phyloP scores from a whole-genome alignment of 1,284 basidiomycete genomes.

The Chalciporus piperatoides region DNA sequence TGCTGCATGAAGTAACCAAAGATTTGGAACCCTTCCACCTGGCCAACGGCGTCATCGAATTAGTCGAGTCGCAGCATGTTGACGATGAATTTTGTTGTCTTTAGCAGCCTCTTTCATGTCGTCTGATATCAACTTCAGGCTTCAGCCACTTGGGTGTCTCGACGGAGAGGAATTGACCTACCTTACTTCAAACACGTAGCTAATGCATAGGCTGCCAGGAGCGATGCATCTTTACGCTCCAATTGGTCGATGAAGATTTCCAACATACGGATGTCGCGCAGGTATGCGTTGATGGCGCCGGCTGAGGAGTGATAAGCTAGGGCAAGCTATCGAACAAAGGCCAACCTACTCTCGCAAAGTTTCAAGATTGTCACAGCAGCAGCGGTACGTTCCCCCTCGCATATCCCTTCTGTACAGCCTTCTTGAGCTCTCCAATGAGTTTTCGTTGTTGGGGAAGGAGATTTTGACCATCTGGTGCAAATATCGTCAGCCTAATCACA shows the following conservation, averaged over 20 bases:
- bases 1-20: slow-evolving; percentile 25
- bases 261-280: slow-evolving; percentile 1
- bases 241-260: slow-evolving; percentile 12
- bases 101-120: slow-evolving; percentile 18
- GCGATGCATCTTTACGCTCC: slow-evolving; percentile 5
- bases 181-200: slow-evolving; percentile 16
- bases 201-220: slow-evolving; percentile 20
- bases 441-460: slow-evolving; percentile 2
- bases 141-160: background rate
- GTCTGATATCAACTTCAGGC: slow-evolving; percentile 5
- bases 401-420: background rate
- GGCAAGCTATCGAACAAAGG: background rate
- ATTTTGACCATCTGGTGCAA: background rate
- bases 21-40: slow-evolving; percentile 28
- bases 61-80: slow-evolving; percentile 24
- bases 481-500: background rate
- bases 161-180: background rate
- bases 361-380: slow-evolving; percentile 22
- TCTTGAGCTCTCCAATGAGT: slow-evolving; percentile 14
- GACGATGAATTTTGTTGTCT: slow-evolving; percentile 13
- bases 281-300: background rate
- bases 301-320: slow-evolving; percentile 8
- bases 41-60: slow-evolving; percentile 29
- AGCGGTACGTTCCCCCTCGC: slow-evolving; percentile 16
- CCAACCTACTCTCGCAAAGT: slow-evolving; percentile 13